phyloP scores from a whole-genome alignment of 1,284 basidiomycete genomes.

The Marasmius oreades region DNA sequence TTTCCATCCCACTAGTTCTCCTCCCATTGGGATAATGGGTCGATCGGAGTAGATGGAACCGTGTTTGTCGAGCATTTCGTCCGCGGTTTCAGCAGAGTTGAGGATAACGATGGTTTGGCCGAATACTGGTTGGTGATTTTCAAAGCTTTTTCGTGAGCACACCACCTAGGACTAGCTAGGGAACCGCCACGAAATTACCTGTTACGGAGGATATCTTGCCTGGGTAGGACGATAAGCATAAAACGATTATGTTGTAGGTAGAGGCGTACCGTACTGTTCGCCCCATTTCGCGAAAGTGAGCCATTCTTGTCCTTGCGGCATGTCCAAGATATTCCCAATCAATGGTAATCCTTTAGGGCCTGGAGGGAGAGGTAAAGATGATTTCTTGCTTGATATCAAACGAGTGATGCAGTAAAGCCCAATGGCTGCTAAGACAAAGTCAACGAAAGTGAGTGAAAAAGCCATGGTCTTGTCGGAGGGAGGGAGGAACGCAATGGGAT shows the following conservation, averaged over 20 bases:
- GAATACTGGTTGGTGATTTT: constrained; percentile 8
- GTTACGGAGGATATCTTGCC: constrained; percentile 11
- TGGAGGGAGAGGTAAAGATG: constrained; percentile 16
- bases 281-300: constrained; percentile 25
- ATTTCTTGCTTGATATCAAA: background rate
- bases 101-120: constrained; percentile 24
- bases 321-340: constrained; percentile 26
- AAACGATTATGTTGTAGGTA: no score
- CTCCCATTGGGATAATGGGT: constrained; percentile 18
- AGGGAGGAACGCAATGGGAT: background rate
- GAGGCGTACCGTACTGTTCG: constrained; percentile 26
- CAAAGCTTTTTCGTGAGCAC: no score
- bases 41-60: constrained; percentile 25
- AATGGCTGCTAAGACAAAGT: constrained; percentile 1
- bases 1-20: constrained; percentile 20
- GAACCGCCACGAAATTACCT: constrained; percentile 8
- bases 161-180: no score
- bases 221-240: background rate
- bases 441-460: background rate
- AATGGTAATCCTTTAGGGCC: constrained; percentile 24
- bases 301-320: constrained; percentile 23
- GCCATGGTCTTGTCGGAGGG: background rate
- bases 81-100: constrained; percentile 21
- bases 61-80: constrained; percentile 24
- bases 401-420: constrained; percentile 6